phyloP scores from a whole-genome alignment of 495 filamentous ascomycete species.

The Lasiosphaeris hirsuta region DNA sequence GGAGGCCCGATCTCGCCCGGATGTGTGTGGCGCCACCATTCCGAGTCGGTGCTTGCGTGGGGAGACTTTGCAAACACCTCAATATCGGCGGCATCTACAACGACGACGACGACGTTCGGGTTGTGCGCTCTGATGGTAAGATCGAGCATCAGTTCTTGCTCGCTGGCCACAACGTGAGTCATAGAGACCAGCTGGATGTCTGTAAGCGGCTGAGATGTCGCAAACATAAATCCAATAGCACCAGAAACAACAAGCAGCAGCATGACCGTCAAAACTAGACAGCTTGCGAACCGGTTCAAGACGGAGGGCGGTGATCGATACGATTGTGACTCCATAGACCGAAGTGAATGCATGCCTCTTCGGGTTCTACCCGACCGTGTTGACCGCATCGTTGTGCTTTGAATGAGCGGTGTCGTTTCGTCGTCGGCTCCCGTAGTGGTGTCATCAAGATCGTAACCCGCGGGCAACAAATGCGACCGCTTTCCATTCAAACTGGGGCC shows the following conservation, averaged over 20 bases:
- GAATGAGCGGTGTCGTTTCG: slow-evolving; percentile 80
- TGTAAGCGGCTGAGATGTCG: slow-evolving; percentile 81
- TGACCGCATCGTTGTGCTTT: slow-evolving; percentile 46
- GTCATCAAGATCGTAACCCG: slow-evolving; percentile 53
- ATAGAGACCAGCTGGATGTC: slow-evolving; percentile 74
- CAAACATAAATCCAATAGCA: slow-evolving; percentile 80
- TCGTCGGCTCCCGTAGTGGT: slow-evolving; percentile 71
- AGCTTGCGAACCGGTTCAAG: slow-evolving; percentile 73
- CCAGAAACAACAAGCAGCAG: slow-evolving; percentile 73
- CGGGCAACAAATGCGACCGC: slow-evolving; percentile 28
- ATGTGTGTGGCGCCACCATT: slow-evolving; percentile 64
- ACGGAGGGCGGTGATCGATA: slow-evolving; percentile 58
- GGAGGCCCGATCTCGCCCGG: slow-evolving; percentile 35
- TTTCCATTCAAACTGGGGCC: slow-evolving; percentile 23
- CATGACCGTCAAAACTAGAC: slow-evolving; percentile 69
- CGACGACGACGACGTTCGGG: slow-evolving; percentile 84
- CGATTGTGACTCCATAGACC: slow-evolving; percentile 72
- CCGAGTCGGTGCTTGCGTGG: slow-evolving; percentile 70
- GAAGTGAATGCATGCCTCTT: slow-evolving; percentile 52
- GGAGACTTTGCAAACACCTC: slow-evolving; percentile 92
- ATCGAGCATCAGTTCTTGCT: slow-evolving; percentile 95
- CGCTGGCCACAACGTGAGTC: slow-evolving; percentile 84
- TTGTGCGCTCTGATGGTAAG: slow-evolving; percentile 84
- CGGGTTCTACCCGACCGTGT: slow-evolving; percentile 60
- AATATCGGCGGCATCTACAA: slow-evolving; percentile 78